Percentiles rank a stretch among this genome's conserved stretches.
Evolutionary conservation across 805 yeast genomes (phyloP).

Genomic region (Starmerella etchellsii): DNA sequence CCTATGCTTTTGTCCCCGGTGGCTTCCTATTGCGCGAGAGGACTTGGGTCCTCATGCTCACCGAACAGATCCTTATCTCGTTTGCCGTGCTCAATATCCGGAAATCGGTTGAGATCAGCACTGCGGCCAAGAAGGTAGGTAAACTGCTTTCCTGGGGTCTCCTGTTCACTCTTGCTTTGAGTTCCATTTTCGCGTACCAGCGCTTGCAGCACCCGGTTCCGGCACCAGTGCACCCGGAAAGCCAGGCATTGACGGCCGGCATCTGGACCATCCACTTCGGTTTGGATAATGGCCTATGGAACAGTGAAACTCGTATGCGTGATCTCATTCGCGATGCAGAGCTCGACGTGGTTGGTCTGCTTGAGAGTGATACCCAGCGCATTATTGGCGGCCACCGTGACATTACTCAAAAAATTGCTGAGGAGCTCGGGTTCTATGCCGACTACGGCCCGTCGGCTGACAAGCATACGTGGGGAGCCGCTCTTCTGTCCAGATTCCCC

Average conservation of each 20-base stretch:
- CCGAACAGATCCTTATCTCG: slow-evolving; percentile 41
- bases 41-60: slow-evolving; percentile 56
- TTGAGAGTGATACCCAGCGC: slow-evolving; percentile 89
- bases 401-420: slow-evolving; percentile 78
- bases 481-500: slow-evolving; percentile 85
- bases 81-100: slow-evolving; percentile 34
- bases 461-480: slow-evolving; percentile 97
- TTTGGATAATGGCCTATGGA: slow-evolving; percentile 96
- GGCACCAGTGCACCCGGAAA: slow-evolving; percentile 52
- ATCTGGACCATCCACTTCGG: slow-evolving; percentile 99
- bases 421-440: slow-evolving; percentile 84
- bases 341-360: slow-evolving; percentile 76
- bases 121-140: slow-evolving; percentile 20
- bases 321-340: slow-evolving; percentile 74
- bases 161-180: slow-evolving; percentile 33
- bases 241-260: slow-evolving; percentile 74
- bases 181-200: slow-evolving; percentile 41
- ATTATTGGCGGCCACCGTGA: slow-evolving; percentile 93
- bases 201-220: slow-evolving; percentile 52
- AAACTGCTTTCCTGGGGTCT: slow-evolving; percentile 23
- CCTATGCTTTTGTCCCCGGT: slow-evolving; percentile 95
- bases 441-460: slow-evolving; percentile 98
- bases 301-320: slow-evolving; percentile 80
- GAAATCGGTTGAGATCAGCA: slow-evolving; percentile 10
- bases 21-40: slow-evolving; percentile 82